Evolutionary conservation across 805 yeast species (phyloP).

Genomic region (Candida dajiaensis): DNA sequence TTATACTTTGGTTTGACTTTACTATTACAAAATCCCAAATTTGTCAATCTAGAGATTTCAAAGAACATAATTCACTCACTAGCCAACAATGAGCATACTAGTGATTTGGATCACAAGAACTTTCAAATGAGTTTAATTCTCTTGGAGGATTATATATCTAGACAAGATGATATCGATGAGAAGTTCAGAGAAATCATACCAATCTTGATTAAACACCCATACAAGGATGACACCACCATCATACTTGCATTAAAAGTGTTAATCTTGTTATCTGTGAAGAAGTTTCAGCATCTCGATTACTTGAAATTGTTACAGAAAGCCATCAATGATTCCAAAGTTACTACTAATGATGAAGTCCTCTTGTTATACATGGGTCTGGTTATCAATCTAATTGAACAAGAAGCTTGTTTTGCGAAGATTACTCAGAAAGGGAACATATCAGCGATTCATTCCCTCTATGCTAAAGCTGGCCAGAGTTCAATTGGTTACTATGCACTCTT

Average conservation of each 20-base stretch:
- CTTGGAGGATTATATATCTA: conserved; percentile 7
- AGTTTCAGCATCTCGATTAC: conserved; percentile 1
- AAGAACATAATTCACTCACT: not conserved
- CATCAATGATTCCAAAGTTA: not conserved
- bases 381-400: conserved; percentile 16
- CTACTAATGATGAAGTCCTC: conserved; percentile 9
- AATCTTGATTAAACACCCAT: not conserved
- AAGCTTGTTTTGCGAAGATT: not conserved
- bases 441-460: conserved; percentile 9
- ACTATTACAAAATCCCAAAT: conserved; percentile 8
- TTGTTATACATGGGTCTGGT: conserved; percentile 19
- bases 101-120: conserved; percentile 1
- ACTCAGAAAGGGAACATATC: not conserved
- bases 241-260: conserved; percentile 11
- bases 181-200: not conserved
- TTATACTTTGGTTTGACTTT: conserved; percentile 12
- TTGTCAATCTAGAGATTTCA: not conserved
- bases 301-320: not conserved
- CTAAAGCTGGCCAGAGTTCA: not conserved
- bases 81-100: not conserved
- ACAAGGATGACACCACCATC: not conserved
- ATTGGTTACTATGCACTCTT: conserved; percentile 15
- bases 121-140: conserved; percentile 12
- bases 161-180: not conserved
- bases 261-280: conserved; percentile 14